Base-by-base conservation (phyloP, 176 grass and related monocot genomes). In the Musa troglodytarum region DNA sequence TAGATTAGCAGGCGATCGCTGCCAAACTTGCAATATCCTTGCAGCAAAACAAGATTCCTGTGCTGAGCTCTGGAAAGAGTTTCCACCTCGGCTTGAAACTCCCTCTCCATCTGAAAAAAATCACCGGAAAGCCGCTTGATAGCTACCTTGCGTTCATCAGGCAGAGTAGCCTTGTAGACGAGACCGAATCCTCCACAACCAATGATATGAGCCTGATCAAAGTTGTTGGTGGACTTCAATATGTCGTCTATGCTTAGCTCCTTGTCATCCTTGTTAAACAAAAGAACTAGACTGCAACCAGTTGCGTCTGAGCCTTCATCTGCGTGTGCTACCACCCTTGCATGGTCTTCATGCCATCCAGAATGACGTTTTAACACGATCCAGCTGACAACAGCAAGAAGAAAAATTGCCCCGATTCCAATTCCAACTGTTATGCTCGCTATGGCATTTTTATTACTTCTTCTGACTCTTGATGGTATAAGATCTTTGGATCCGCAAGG, bases 151-250 rank as follows among this genome's bases (percentile, higher is more conserved):
- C 80, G 85, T 62, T 88, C 90, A 75, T 91, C 81, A 0, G 94
- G 90, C 19, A 98, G 73, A 2, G 78, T 85, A 13, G 87, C 89
- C 73, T 89, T 93, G 84, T 98, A 98, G 43, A 98, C 94, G 55
- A 98, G 79, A 22, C 94, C 94, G 70, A 98, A 98, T 22, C 94
- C 94, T 3, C 94, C 94, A 74, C 94, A 98, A 1, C 94, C 94
- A 8, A 98, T 76, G 58, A 98, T 98, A 74, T 87, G 79, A 3
- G 86, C 75, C 65, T 93, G 90, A 85, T 98, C 94, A 52, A 98
- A 98, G 80, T 98, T 90, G 76, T 93, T 89, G 29, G 94, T 98
- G 29, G 94, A 88, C 64, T 98, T 91, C 62, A 98, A 19, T 34
- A 98, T 87, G 58, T 98, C 88, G 66, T 91, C 84, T 2, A 98